Conservation (phyloP, 2,329 filamentous ascomycete species). For the Penicillium glabrum region DNA sequence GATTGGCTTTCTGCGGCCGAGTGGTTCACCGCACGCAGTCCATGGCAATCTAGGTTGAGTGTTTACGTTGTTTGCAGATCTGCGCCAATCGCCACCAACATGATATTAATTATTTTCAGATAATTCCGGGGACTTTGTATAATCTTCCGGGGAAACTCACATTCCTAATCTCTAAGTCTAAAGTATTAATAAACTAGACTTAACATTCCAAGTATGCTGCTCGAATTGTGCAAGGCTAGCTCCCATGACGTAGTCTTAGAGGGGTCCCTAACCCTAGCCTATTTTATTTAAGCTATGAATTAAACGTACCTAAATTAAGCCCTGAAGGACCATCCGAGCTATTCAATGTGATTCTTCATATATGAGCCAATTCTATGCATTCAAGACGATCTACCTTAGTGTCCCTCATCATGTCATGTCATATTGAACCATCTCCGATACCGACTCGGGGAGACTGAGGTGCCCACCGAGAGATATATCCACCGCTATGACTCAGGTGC, state of each 20-base stretch:
- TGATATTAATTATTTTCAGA: neutral
- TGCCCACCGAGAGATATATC: no score
- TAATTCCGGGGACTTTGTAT: neutral
- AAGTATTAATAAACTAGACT: neutral
- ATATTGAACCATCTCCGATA: neutral
- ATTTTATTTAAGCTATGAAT: neutral
- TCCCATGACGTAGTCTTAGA: neutral
- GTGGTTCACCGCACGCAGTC: neutral
- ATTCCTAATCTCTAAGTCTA: neutral
- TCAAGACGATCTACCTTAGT: neutral
- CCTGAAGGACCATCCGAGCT: neutral
- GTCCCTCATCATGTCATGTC: neutral
- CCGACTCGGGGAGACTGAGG: no score
- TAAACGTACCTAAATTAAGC: neutral
- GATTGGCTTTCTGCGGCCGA: slow-evolving; percentile 6
- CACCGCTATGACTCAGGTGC: no score
- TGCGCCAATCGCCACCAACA: neutral
- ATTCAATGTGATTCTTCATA: neutral
- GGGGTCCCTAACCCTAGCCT: neutral
- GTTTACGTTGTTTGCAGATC: neutral
- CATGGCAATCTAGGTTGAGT: slow-evolving; percentile 1
- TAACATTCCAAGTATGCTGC: neutral
- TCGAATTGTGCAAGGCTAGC: neutral
- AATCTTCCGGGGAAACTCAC: neutral
- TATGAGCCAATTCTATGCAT: no score